These are phyloP conservation scores for Eremomyces bilateralis DNA, from an alignment of 495 filamentous ascomycete species.

Conservation along the genomic window DNA sequence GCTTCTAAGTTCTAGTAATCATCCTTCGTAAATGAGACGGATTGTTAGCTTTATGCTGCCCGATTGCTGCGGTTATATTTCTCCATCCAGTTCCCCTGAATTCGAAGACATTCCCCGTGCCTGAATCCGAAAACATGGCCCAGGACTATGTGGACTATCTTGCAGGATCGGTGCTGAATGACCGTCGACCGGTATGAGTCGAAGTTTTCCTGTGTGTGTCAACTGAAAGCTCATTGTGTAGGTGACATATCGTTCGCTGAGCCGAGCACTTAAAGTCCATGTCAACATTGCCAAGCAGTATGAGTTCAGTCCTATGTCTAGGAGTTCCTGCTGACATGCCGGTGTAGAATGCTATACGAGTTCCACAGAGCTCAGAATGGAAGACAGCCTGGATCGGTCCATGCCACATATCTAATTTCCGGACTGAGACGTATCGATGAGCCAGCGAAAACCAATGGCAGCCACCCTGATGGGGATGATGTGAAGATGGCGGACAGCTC, in stretches of 20 bases:
- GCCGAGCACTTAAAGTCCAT: conserved; percentile 59
- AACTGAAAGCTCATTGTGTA: too few relatives aligned
- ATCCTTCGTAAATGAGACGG: too few relatives aligned
- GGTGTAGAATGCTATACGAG: conserved; percentile 64
- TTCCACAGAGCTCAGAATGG: conserved; percentile 63
- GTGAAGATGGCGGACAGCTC: conserved; percentile 60
- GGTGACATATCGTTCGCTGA: conserved; percentile 71
- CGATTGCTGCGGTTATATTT: too few relatives aligned
- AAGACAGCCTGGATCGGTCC: conserved; percentile 47
- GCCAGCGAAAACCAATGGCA: conserved; percentile 14
- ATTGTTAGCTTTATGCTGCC: too few relatives aligned
- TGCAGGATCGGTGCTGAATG: too few relatives aligned
- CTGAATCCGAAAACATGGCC: too few relatives aligned
- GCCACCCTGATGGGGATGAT: conserved; percentile 28
- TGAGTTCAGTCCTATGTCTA: background rate
- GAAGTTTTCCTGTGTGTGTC: too few relatives aligned
- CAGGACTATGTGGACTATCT: too few relatives aligned
- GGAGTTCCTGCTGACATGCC: conserved; percentile 4
- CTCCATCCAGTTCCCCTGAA: too few relatives aligned
- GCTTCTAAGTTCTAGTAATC: too few relatives aligned
- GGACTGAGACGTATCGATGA: conserved; percentile 34
- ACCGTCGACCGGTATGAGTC: too few relatives aligned
- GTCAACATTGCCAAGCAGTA: conserved; percentile 62
- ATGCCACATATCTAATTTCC: conserved; percentile 74
- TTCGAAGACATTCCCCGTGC: too few relatives aligned